Percentiles rank a stretch among this genome's conserved stretches.
phyloP scores from a whole-genome alignment of 306 rosid species.

The Vigna trinervia region DNA sequence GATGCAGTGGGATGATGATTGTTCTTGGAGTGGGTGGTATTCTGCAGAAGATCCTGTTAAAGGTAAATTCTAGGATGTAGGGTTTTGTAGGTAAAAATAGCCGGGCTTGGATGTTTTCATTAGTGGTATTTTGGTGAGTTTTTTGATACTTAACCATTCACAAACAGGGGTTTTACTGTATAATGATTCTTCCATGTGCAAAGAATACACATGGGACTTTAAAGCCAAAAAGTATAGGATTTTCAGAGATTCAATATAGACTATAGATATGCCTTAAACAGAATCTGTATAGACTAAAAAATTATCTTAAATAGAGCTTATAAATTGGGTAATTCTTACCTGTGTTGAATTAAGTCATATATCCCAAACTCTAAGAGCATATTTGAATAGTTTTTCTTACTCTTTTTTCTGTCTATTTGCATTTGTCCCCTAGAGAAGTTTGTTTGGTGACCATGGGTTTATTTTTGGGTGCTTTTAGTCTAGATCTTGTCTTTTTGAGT shows the following conservation, averaged over 20 bases:
- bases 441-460: neutral
- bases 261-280: neutral
- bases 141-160: slow-evolving; percentile 2
- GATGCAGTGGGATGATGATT: slow-evolving; percentile 94
- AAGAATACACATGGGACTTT: neutral
- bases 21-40: slow-evolving; percentile 99
- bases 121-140: neutral
- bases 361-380: neutral
- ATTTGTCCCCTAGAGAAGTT: slow-evolving; percentile 13
- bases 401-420: slow-evolving; percentile 19
- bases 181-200: neutral
- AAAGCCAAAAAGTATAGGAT: neutral
- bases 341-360: neutral
- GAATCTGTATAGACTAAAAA: neutral
- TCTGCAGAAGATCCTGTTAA: slow-evolving; percentile 94
- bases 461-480: slow-evolving; percentile 10
- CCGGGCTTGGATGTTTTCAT: slow-evolving; percentile 21
- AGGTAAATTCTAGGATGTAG: slow-evolving; percentile 58
- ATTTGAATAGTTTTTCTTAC: slow-evolving; percentile 2
- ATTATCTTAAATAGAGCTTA: neutral
- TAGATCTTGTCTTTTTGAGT: slow-evolving; percentile 22
- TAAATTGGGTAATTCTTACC: neutral
- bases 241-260: neutral
- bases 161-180: neutral
- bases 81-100: slow-evolving; percentile 39